These are phyloP conservation scores for Penicillium mononematosum DNA, from an alignment of 495 filamentous ascomycete species.

Conservation along the genomic window DNA sequence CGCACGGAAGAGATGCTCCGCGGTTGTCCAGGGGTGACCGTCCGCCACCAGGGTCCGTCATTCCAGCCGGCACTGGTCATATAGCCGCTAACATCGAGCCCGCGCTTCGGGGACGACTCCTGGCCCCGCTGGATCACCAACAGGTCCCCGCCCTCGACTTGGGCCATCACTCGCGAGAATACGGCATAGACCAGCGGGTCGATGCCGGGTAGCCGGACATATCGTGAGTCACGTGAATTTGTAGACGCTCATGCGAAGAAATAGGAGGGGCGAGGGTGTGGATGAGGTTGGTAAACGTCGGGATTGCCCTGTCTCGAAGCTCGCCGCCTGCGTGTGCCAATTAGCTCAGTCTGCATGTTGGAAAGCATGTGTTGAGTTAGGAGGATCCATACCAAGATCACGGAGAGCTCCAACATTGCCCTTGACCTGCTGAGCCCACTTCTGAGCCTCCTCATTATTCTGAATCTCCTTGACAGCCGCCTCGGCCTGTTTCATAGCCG, in stretches of 20 bases:
- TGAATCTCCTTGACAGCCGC: slow-evolving; percentile 91
- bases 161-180: slow-evolving; percentile 95
- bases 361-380: neutral
- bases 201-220: slow-evolving; percentile 87
- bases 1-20: slow-evolving; percentile 78
- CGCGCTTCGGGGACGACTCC: slow-evolving; percentile 70
- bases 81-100: slow-evolving; percentile 48
- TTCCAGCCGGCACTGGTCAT: slow-evolving; percentile 69
- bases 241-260: slow-evolving; percentile 93
- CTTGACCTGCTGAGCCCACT: slow-evolving; percentile 92
- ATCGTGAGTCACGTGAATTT: slow-evolving; percentile 97
- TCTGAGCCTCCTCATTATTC: slow-evolving; percentile 92
- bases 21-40: slow-evolving; percentile 55
- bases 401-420: slow-evolving; percentile 83
- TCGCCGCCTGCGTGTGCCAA: slow-evolving; percentile 68
- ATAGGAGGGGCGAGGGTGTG: slow-evolving; percentile 95
- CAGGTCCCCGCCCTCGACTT: slow-evolving; percentile 97
- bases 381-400: slow-evolving; percentile 66
- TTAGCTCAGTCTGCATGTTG: slow-evolving; percentile 13
- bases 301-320: slow-evolving; percentile 81
- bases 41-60: slow-evolving; percentile 96
- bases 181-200: slow-evolving; percentile 90
- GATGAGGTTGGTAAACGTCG: slow-evolving; percentile 91
- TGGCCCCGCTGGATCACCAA: slow-evolving; percentile 91
- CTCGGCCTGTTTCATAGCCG: slow-evolving; percentile 93